phyloP scores from a whole-genome alignment of 495 filamentous ascomycete species.

The Penicillium chermesinum region DNA sequence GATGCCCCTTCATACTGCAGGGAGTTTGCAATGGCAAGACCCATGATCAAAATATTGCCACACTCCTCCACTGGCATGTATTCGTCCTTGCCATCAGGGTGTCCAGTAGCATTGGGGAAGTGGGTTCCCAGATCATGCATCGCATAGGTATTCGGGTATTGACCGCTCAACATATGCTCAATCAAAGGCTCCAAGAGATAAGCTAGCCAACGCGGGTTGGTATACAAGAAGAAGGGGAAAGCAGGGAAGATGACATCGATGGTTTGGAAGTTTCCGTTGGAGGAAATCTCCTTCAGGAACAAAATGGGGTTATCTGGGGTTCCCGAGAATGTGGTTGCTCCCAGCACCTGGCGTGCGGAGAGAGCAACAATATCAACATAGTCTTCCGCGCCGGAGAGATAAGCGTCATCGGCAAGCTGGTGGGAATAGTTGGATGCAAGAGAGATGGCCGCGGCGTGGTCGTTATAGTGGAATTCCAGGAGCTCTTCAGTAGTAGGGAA shows the following conservation, averaged over 20 bases:
- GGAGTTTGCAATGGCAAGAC: conserved; percentile 76
- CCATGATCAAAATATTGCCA: conserved; percentile 96
- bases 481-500: conserved; percentile 58
- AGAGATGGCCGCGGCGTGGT: conserved; percentile 56
- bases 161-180: conserved; percentile 85
- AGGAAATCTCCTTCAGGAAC: conserved; percentile 94
- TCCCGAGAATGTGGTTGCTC: conserved; percentile 82
- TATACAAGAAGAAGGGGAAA: conserved; percentile 93
- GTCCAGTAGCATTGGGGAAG: conserved; percentile 91
- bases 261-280: conserved; percentile 90
- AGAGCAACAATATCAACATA: conserved; percentile 80
- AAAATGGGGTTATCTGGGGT: conserved; percentile 79
- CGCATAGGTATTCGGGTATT: conserved; percentile 86
- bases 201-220: conserved; percentile 85
- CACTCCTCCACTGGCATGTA: conserved; percentile 98
- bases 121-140: conserved; percentile 89
- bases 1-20: conserved; percentile 62
- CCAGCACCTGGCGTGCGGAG: conserved; percentile 86
- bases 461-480: conserved; percentile 70
- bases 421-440: conserved; percentile 74
- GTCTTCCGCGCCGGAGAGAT: conserved; percentile 43
- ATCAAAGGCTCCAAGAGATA: conserved; percentile 86
- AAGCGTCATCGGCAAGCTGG: conserved; percentile 73
- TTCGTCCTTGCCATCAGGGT: conserved; percentile 81
- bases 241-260: conserved; percentile 96